Evolutionary conservation across 2,329 filamentous ascomycete genomes (phyloP).

Genomic region (Didymella segeticola): DNA sequence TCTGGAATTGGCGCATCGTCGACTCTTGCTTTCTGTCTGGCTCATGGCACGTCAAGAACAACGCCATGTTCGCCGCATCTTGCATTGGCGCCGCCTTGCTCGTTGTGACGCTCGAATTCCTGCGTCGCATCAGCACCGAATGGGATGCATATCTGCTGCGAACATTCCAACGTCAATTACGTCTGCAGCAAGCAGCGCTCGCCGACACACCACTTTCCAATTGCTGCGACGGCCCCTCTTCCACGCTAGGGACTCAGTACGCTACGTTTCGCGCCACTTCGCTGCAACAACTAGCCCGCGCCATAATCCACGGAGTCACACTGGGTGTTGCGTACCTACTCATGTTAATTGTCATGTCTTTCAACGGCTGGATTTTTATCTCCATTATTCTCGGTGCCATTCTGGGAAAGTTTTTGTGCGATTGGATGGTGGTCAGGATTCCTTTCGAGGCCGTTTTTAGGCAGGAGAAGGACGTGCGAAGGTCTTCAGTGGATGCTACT

Average conservation of each 20-base stretch:
- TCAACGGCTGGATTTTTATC: conserved; percentile 77
- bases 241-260: conserved; percentile 32
- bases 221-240: conserved; percentile 34
- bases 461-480: conserved; percentile 35
- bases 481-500: conserved; percentile 28
- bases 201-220: conserved; percentile 26
- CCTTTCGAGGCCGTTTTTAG: conserved; percentile 25
- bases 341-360: conserved; percentile 75
- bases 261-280: conserved; percentile 61
- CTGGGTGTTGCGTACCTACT: conserved; percentile 80
- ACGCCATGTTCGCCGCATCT: conserved; percentile 76
- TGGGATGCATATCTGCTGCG: conserved; percentile 72
- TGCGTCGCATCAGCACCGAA: conserved; percentile 74
- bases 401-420: conserved; percentile 74
- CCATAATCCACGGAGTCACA: conserved; percentile 71
- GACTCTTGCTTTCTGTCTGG: conserved; percentile 73
- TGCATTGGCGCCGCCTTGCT: conserved; percentile 81
- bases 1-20: conserved; percentile 80
- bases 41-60: conserved; percentile 73
- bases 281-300: conserved; percentile 70
- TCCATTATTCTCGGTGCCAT: conserved; percentile 80
- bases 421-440: conserved; percentile 60
- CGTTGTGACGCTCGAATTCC: conserved; percentile 72
- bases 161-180: conserved; percentile 53
- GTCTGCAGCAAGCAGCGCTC: conserved; percentile 29